Percentiles rank a stretch among this genome's conserved stretches.
phyloP scores from a whole-genome alignment of 2,329 filamentous ascomycete species.

The Cytospora schulzeri region DNA sequence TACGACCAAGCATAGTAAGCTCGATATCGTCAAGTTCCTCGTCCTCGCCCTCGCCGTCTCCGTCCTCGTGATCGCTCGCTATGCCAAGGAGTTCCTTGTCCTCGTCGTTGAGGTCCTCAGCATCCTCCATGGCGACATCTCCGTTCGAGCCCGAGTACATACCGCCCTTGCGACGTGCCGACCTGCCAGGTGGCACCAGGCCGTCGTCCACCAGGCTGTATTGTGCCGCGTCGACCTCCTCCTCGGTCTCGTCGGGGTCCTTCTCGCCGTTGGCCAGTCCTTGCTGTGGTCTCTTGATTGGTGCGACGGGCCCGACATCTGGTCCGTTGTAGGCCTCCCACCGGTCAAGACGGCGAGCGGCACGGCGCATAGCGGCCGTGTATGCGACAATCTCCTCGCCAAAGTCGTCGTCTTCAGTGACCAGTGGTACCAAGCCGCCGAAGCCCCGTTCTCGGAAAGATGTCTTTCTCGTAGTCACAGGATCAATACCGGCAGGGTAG shows the following conservation, averaged over 20 bases:
- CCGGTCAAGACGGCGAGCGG: conserved; percentile 65
- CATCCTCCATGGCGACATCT: conserved; percentile 49
- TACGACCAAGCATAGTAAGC: conserved; percentile 40
- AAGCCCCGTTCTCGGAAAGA: conserved; percentile 59
- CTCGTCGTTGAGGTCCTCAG: conserved; percentile 52
- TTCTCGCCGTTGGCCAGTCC: conserved; percentile 33
- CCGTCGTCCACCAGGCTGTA: conserved; percentile 27
- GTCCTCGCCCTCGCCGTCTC: conserved; percentile 45
- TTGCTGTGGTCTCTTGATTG: conserved; percentile 45
- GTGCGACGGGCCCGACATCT: conserved; percentile 49
- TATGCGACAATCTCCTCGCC: conserved; percentile 73
- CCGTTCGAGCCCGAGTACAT: conserved; percentile 38
- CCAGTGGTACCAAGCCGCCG: conserved; percentile 65
- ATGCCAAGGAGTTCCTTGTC: conserved; percentile 54
- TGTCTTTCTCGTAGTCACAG: conserved; percentile 30
- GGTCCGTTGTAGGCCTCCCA: conserved; percentile 62
- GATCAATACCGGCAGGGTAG: conserved; percentile 26
- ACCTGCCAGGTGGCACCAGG: conserved; percentile 14
- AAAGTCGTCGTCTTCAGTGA: conserved; percentile 69
- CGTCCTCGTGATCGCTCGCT: conserved; percentile 48
- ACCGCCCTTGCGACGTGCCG: conserved; percentile 16
- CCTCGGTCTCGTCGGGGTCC: conserved; percentile 39
- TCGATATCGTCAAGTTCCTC: conserved; percentile 47
- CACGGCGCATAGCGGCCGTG: conserved; percentile 65
- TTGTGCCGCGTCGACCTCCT: conserved; percentile 34